Evolutionary conservation across 345 rosid species (phyloP), one percentile per base, ranked within the genome.

Genomic region (Alliaria petiolata): DNA sequence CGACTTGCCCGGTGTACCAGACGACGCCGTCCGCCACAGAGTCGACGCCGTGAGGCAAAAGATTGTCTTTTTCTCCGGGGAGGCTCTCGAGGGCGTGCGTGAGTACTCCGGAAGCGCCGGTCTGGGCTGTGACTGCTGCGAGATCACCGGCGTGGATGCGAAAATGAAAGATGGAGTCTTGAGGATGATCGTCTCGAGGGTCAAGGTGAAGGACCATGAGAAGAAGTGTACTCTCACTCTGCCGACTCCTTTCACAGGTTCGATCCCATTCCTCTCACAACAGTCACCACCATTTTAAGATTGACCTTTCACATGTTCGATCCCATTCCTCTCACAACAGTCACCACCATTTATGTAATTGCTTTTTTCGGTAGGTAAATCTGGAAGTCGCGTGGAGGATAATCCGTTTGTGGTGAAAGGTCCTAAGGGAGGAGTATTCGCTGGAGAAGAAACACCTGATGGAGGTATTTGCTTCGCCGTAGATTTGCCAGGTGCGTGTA

Each of bases 1-100:
- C 12, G 79, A 75, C 57, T 50, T 75, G 69, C 79, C 79, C 1
- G 79, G 79, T 9, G 70, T 67, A 44, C 68, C 69, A 1, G 62
- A 58, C 42, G 43, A 68, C 40, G 69, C 42, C 3, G 8, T 45
- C 14, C 63, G 9, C 38, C 10, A 25, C 64, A 38, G 65, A 57
- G 45, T 74, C 35, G 78, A 74, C 30, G 26, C 17, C 12, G 72
- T 66, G 0, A 74, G 72, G 6, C 47, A 59, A 42, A 74, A 74
- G 62, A 1, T 65, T 3, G 75, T 69, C 5, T 46, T 69, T 46
- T 52, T 69, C 65, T 69, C 57, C 43, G 74, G 60, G 7, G 47
- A 66, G 5, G 28, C 71, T 17, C 36, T n/a, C 16, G 10, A 1
- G 3, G 68, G 33, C 1, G 25, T 19, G 2, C 72, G 66, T 19